Conservation (phyloP, 805 yeast genomes). For the Starmerella floris region DNA sequence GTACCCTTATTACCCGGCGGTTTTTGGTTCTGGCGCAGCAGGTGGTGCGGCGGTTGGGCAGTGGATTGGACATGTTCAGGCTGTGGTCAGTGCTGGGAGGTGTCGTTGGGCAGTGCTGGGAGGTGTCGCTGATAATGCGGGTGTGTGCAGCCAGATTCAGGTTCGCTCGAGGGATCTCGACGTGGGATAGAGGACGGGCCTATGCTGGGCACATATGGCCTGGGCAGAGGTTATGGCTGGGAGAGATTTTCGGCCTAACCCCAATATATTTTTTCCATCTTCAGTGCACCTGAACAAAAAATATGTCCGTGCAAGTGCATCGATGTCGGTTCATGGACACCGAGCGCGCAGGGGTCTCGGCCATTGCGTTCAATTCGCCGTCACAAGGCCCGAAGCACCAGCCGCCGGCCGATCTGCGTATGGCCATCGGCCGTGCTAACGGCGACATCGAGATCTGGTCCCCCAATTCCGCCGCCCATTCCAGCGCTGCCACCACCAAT, state of each 20-base stretch:
- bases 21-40: too few relatives aligned
- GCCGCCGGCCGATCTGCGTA: constrained; percentile 40
- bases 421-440: constrained; percentile 85
- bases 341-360: constrained; percentile 70
- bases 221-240: too few relatives aligned
- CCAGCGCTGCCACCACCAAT: background rate
- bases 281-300: background rate
- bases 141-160: too few relatives aligned
- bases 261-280: background rate
- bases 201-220: too few relatives aligned
- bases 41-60: too few relatives aligned
- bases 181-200: too few relatives aligned
- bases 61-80: too few relatives aligned
- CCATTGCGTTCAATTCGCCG: constrained; percentile 60
- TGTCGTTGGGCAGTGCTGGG: too few relatives aligned
- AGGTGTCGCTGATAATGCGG: too few relatives aligned
- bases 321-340: constrained; percentile 86
- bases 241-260: background rate
- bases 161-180: too few relatives aligned
- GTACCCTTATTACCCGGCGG: too few relatives aligned
- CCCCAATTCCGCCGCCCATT: constrained; percentile 35
- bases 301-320: constrained; percentile 53
- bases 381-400: constrained; percentile 34
- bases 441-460: constrained; percentile 96
- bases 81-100: too few relatives aligned